Percentiles rank a stretch among this genome's conserved stretches.
Evolutionary conservation across 164 flowering plant species (phyloP).

Genomic region (Vitis labrusca): DNA sequence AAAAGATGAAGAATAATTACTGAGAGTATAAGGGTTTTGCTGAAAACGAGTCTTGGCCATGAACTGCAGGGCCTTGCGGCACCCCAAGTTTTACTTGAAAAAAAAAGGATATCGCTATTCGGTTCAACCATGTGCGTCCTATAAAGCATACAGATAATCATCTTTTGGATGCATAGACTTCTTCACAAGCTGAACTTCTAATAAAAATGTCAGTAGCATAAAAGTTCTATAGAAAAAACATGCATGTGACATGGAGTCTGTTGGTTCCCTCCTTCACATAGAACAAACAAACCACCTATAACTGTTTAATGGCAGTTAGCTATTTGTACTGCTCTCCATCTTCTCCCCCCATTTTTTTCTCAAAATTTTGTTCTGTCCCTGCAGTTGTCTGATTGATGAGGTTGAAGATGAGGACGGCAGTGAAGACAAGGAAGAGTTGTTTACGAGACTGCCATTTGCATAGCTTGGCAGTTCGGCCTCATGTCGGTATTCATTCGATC

Average conservation of each 20-base stretch:
- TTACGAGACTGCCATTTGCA: neutral
- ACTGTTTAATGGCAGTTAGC: neutral
- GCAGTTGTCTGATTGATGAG: neutral
- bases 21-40: too few species aligned
- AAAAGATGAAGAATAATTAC: too few species aligned
- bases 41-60: too few species aligned
- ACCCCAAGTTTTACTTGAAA: too few species aligned
- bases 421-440: conserved; percentile 17
- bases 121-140: too few species aligned
- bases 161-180: too few species aligned
- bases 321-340: neutral
- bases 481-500: too few species aligned
- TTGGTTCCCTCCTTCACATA: neutral
- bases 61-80: too few species aligned
- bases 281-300: neutral
- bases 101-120: too few species aligned
- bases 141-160: too few species aligned
- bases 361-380: neutral
- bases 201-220: neutral
- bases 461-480: neutral
- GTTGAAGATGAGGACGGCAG: neutral
- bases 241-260: neutral
- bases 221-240: neutral
- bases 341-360: neutral
- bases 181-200: neutral